phyloP scores from a whole-genome alignment of 1,284 basidiomycete species.

The Porogramme epimiltina region DNA sequence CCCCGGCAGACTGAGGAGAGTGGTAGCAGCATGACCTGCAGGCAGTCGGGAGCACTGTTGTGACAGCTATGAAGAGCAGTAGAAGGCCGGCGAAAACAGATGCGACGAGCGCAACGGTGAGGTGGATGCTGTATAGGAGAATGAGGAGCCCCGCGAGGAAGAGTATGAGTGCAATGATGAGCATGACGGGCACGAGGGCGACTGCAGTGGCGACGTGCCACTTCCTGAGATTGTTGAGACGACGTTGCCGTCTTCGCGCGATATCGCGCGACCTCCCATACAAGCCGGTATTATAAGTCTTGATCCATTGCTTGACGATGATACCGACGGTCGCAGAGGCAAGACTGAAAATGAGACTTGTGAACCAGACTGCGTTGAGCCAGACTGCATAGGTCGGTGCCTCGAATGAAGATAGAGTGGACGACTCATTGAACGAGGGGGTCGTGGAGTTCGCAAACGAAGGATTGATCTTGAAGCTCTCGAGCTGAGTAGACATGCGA shows the following conservation, averaged over 20 bases:
- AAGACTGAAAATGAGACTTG: constrained; percentile 14
- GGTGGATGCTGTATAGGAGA: background rate
- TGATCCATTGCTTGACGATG: constrained; percentile 24
- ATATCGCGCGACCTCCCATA: constrained; percentile 1
- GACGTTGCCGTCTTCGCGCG: constrained; percentile 19
- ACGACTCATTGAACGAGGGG: background rate
- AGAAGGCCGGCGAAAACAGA: background rate
- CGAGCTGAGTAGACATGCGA: constrained; percentile 5
- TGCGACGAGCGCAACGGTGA: background rate
- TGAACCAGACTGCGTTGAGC: constrained; percentile 24
- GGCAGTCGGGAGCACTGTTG: background rate
- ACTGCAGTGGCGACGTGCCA: constrained; percentile 23
- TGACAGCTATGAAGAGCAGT: background rate
- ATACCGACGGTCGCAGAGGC: constrained; percentile 17
- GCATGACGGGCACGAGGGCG: constrained; percentile 21
- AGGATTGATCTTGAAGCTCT: background rate
- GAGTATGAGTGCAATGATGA: constrained; percentile 22
- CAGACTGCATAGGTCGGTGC: constrained; percentile 10
- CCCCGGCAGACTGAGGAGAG: background rate
- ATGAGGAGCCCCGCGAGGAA: constrained; percentile 9
- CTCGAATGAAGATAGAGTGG: background rate
- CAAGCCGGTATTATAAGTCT: constrained; percentile 5
- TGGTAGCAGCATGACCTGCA: background rate
- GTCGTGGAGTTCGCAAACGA: constrained; percentile 7
- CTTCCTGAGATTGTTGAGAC: constrained; percentile 20